Conservation (phyloP, 768 basidiomycete genomes). For the Mycena belliarum region DNA sequence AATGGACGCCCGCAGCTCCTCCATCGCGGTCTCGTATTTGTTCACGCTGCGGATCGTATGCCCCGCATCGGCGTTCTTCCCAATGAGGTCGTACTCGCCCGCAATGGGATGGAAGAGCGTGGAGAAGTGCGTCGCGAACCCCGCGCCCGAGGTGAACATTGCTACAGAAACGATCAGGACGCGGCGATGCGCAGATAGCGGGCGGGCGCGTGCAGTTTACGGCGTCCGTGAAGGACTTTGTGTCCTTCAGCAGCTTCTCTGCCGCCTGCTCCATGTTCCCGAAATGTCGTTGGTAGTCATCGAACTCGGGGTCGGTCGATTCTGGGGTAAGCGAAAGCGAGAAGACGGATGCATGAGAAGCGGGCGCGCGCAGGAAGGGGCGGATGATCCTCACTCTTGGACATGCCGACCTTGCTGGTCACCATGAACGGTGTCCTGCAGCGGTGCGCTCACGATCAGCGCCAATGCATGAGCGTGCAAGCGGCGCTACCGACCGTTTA, state of each 20-base stretch:
- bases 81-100: slow-evolving; percentile 77
- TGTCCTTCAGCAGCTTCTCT: slow-evolving; percentile 92
- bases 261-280: slow-evolving; percentile 72
- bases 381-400: slow-evolving; percentile 70
- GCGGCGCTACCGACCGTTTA: slow-evolving; percentile 69
- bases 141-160: slow-evolving; percentile 65
- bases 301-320: slow-evolving; percentile 87
- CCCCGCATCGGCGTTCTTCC: slow-evolving; percentile 75
- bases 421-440: slow-evolving; percentile 87
- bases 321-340: slow-evolving; percentile 38
- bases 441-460: neutral
- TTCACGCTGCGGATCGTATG: slow-evolving; percentile 80
- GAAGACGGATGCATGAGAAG: neutral
- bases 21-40: slow-evolving; percentile 71
- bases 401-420: slow-evolving; percentile 84
- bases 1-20: slow-evolving; percentile 78
- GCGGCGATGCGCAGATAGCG: neutral
- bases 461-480: neutral
- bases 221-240: slow-evolving; percentile 82
- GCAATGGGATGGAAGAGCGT: slow-evolving; percentile 64
- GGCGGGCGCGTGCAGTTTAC: slow-evolving; percentile 60
- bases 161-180: slow-evolving; percentile 30
- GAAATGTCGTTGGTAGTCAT: slow-evolving; percentile 83
- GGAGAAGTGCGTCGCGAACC: slow-evolving; percentile 65
- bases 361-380: neutral